Evolutionary conservation across 2,329 filamentous ascomycete genomes (phyloP).

Genomic region (Corinectria fuckeliana): DNA sequence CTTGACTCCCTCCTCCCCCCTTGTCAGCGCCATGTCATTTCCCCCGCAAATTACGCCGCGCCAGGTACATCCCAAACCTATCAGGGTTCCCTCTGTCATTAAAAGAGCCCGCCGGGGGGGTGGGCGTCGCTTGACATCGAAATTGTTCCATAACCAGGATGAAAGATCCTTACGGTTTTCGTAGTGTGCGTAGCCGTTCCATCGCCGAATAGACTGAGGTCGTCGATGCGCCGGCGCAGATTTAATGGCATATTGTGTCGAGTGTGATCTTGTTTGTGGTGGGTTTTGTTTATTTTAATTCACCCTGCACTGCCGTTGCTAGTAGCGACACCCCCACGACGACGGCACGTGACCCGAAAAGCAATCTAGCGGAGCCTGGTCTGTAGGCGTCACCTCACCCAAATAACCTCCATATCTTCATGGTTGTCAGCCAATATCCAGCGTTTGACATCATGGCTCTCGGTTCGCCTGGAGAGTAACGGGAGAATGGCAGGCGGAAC

Average conservation of each 20-base stretch:
- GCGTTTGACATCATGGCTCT: conserved; percentile 16
- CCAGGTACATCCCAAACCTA: too few relatives aligned
- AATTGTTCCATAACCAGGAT: too few relatives aligned
- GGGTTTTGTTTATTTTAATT: neutral
- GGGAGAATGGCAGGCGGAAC: conserved; percentile 6
- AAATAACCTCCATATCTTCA: too few relatives aligned
- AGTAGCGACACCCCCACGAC: neutral
- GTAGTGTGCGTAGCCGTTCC: neutral
- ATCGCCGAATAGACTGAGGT: neutral
- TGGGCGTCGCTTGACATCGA: too few relatives aligned
- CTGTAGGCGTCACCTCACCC: too few relatives aligned
- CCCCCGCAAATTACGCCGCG: too few relatives aligned
- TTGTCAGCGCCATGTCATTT: too few relatives aligned
- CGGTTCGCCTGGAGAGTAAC: neutral
- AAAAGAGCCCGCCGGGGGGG: too few relatives aligned
- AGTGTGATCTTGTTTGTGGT: neutral
- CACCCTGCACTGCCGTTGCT: neutral
- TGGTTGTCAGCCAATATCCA: conserved; percentile 8
- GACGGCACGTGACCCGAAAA: neutral
- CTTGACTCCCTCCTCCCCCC: too few relatives aligned
- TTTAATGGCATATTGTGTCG: neutral
- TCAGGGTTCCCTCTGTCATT: too few relatives aligned
- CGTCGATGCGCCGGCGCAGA: neutral
- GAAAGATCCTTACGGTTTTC: neutral
- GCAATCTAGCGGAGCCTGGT: too few relatives aligned